phyloP scores from a whole-genome alignment of 352 stramenopile genomes.

The Phytophthora uliginosa region DNA sequence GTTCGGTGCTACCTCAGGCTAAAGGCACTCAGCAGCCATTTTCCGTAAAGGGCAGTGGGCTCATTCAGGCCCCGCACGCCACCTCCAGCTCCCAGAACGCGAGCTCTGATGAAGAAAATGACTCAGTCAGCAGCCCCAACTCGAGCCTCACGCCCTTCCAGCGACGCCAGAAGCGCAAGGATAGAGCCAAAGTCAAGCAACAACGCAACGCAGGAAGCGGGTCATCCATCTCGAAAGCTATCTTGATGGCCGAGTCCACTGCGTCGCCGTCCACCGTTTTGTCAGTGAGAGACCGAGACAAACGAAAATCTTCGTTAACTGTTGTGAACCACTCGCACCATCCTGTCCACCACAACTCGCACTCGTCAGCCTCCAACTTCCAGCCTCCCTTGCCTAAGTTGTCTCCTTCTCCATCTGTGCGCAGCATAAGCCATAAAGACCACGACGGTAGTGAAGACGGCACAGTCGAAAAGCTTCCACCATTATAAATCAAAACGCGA shows the following conservation, averaged over 20 bases:
- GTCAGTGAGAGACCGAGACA: constrained; percentile 46
- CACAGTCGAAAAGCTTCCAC: constrained; percentile 57
- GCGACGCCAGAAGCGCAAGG: constrained; percentile 58
- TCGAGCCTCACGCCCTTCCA: constrained; percentile 56
- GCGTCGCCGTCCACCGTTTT: constrained; percentile 17
- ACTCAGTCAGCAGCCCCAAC: constrained; percentile 29
- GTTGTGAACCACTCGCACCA: constrained; percentile 23
- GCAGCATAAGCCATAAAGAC: constrained; percentile 38
- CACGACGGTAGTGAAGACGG: constrained; percentile 31
- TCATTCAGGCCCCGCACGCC: constrained; percentile 17
- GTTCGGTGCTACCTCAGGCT: constrained; percentile 16
- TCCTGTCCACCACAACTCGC: constrained; percentile 22
- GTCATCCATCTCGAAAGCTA: constrained; percentile 53
- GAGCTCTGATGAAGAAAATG: constrained; percentile 35
- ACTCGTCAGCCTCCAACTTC: constrained; percentile 28
- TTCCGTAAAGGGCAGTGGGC: constrained; percentile 32
- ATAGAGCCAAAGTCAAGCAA: constrained; percentile 53
- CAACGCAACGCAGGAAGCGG: constrained; percentile 39
- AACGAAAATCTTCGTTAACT: constrained; percentile 27
- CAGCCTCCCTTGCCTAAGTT: constrained; percentile 64
- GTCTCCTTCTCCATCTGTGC: constrained; percentile 43
- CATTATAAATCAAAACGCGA: constrained; percentile 39
- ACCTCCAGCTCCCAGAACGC: constrained; percentile 21
- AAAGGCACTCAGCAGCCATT: constrained; percentile 28
- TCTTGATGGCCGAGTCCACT: constrained; percentile 52